These are phyloP conservation scores for Lentinula lateritia DNA, from an alignment of 768 basidiomycete species.

Conservation along the genomic window DNA sequence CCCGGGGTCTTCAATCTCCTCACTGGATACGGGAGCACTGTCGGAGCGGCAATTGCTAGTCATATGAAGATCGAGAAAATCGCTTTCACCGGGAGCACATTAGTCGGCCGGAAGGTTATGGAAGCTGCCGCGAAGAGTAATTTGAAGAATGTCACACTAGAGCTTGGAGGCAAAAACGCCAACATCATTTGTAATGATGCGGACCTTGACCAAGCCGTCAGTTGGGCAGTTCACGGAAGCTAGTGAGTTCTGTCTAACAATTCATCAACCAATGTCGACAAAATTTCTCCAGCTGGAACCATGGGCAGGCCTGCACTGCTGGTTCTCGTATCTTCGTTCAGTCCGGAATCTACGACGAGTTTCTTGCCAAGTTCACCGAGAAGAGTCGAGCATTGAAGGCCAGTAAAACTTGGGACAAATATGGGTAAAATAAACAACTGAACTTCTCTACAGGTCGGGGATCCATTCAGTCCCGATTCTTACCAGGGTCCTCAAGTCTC, in stretches of 20 bases:
- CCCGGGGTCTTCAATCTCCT: slow-evolving; percentile 66
- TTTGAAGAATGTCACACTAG: slow-evolving; percentile 79
- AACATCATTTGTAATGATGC: slow-evolving; percentile 72
- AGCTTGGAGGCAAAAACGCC: slow-evolving; percentile 76
- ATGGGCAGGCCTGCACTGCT: slow-evolving; percentile 78
- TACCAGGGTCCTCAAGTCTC: slow-evolving; percentile 81
- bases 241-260: slow-evolving; percentile 42
- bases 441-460: slow-evolving; percentile 50
- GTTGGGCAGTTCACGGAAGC: slow-evolving; percentile 68
- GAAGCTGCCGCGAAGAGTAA: slow-evolving; percentile 78
- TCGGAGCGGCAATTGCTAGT: slow-evolving; percentile 63
- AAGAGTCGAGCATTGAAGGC: slow-evolving; percentile 51
- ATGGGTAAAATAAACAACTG: not conserved
- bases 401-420: slow-evolving; percentile 25
- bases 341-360: slow-evolving; percentile 70
- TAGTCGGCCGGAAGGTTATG: slow-evolving; percentile 74
- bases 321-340: slow-evolving; percentile 85
- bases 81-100: slow-evolving; percentile 83
- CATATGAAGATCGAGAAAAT: slow-evolving; percentile 75
- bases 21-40: slow-evolving; percentile 63
- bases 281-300: not conserved
- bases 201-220: slow-evolving; percentile 64
- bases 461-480: slow-evolving; percentile 56
- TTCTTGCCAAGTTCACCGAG: slow-evolving; percentile 44
- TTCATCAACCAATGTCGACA: not conserved